Evolutionary conservation across 495 filamentous ascomycete species (phyloP).

Genomic region (Gamarada debralockiae): DNA sequence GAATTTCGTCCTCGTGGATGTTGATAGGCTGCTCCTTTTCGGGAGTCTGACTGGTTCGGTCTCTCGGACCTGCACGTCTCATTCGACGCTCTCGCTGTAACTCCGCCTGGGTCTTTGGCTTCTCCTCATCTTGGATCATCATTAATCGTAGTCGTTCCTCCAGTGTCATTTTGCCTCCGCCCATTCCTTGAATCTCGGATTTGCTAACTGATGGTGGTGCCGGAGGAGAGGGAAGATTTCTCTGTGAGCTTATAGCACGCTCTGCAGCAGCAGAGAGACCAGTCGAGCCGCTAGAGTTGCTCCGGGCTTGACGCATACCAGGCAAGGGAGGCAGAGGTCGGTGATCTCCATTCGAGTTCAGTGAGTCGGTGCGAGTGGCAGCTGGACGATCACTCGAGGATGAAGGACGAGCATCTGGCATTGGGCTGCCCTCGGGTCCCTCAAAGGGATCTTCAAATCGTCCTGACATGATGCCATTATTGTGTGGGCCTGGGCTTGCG

Average conservation of each 20-base stretch:
- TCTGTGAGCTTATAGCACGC: slow-evolving; percentile 52
- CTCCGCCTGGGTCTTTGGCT: slow-evolving; percentile 45
- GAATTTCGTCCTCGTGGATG: slow-evolving; percentile 34
- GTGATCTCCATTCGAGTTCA: slow-evolving; percentile 67
- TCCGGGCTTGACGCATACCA: slow-evolving; percentile 36
- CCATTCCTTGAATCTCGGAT: slow-evolving; percentile 65
- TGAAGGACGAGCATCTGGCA: slow-evolving; percentile 39
- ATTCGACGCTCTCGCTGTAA: slow-evolving; percentile 60
- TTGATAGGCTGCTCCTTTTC: slow-evolving; percentile 41
- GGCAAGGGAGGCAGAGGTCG: slow-evolving; percentile 75
- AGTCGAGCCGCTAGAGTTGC: slow-evolving; percentile 40
- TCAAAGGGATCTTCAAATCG: slow-evolving; percentile 67
- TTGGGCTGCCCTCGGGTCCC: slow-evolving; percentile 57
- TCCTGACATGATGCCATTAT: slow-evolving; percentile 42
- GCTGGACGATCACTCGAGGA: slow-evolving; percentile 35
- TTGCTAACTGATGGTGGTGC: slow-evolving; percentile 59
- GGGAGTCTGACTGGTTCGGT: slow-evolving; percentile 41
- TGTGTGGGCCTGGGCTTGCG: slow-evolving; percentile 53
- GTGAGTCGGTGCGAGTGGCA: slow-evolving; percentile 52
- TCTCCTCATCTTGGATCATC: slow-evolving; percentile 65
- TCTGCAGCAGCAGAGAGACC: slow-evolving; percentile 60
- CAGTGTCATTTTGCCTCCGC: slow-evolving; percentile 66
- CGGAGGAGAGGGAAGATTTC: slow-evolving; percentile 64
- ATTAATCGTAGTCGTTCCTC: slow-evolving; percentile 80
- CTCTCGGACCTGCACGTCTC: slow-evolving; percentile 47